Conservation (phyloP, 2,329 filamentous ascomycete species). For the Epichloe aotearoae region DNA sequence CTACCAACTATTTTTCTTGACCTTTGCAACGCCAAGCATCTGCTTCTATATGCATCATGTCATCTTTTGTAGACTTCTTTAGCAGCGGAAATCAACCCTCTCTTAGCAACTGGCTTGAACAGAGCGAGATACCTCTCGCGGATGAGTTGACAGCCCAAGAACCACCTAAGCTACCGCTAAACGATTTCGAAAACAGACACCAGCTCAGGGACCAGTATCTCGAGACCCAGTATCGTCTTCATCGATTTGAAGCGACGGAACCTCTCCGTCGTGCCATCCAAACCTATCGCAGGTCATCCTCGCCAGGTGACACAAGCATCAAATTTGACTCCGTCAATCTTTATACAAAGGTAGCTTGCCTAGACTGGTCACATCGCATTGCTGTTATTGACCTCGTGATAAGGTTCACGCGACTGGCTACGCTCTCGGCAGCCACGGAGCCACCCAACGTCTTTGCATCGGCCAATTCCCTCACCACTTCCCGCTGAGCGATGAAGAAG, state of each 20-base stretch:
- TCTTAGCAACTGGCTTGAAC: not conserved
- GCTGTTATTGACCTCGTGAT: not conserved
- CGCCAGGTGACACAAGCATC: not conserved
- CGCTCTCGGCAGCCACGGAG: slow-evolving; percentile 46
- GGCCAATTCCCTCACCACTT: slow-evolving; percentile 59
- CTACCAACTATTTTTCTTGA: too few relatives aligned
- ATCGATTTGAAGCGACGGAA: slow-evolving; percentile 61
- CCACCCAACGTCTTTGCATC: slow-evolving; percentile 32
- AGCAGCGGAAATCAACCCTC: not conserved
- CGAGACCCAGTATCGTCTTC: slow-evolving; percentile 57
- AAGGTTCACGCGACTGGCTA: slow-evolving; percentile 57
- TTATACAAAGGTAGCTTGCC: slow-evolving; percentile 51
- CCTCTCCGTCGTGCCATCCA: slow-evolving; percentile 55
- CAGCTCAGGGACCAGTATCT: slow-evolving; percentile 42
- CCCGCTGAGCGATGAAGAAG: slow-evolving; percentile 19
- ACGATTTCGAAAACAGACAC: not conserved
- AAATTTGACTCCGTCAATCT: slow-evolving; percentile 47
- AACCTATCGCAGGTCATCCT: slow-evolving; percentile 27
- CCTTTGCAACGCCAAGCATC: not conserved
- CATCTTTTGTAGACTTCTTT: slow-evolving; percentile 3
- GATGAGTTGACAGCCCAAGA: slow-evolving; percentile 12
- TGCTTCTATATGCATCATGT: not conserved
- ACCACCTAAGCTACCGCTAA: slow-evolving; percentile 8
- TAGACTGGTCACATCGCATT: not conserved
- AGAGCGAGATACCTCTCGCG: slow-evolving; percentile 13